A percentile compares a stretch with the other conserved stretches of the same genome.
Evolutionary conservation across 2,329 filamentous ascomycete genomes (phyloP).

Genomic region (Fusarium staphyleae): DNA sequence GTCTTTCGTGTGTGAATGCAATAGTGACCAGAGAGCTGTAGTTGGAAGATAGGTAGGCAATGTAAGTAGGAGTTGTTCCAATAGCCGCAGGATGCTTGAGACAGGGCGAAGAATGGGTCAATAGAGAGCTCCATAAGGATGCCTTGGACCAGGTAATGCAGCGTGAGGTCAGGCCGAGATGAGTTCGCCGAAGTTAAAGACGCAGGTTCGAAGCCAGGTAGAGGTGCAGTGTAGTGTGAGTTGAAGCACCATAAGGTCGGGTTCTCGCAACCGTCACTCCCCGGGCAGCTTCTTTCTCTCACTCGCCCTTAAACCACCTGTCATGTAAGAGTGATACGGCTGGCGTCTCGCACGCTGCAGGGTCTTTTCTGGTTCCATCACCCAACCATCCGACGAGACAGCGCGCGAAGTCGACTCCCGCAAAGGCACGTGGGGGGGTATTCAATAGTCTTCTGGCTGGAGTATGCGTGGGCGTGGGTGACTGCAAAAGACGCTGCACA

Average conservation of each 20-base stretch:
- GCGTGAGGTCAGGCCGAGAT: slow-evolving; percentile 26
- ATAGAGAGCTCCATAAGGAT: slow-evolving; percentile 21
- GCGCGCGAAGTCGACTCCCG: slow-evolving; percentile 32
- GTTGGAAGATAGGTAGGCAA: slow-evolving; percentile 20
- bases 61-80: slow-evolving; percentile 5
- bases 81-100: slow-evolving; percentile 12
- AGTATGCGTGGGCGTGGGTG: slow-evolving; percentile 17
- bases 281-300: slow-evolving; percentile 15
- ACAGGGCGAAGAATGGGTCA: slow-evolving; percentile 22
- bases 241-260: slow-evolving; percentile 18
- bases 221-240: slow-evolving; percentile 24
- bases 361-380: slow-evolving; percentile 30
- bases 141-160: slow-evolving; percentile 19
- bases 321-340: slow-evolving; percentile 38
- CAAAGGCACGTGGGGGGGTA: slow-evolving; percentile 37
- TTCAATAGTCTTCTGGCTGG: slow-evolving; percentile 14
- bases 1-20: slow-evolving; percentile 26
- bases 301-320: slow-evolving; percentile 9
- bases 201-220: slow-evolving; percentile 6
- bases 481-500: slow-evolving; percentile 6
- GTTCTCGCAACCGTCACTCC: slow-evolving; percentile 20
- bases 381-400: slow-evolving; percentile 28
- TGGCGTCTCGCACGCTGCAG: slow-evolving; percentile 23
- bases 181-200: slow-evolving; percentile 25
- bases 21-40: slow-evolving; percentile 18